Percentiles rank a stretch among this genome's conserved stretches.
phyloP scores from a whole-genome alignment of 2,329 filamentous ascomycete genomes.

The Aschersonia sp. region DNA sequence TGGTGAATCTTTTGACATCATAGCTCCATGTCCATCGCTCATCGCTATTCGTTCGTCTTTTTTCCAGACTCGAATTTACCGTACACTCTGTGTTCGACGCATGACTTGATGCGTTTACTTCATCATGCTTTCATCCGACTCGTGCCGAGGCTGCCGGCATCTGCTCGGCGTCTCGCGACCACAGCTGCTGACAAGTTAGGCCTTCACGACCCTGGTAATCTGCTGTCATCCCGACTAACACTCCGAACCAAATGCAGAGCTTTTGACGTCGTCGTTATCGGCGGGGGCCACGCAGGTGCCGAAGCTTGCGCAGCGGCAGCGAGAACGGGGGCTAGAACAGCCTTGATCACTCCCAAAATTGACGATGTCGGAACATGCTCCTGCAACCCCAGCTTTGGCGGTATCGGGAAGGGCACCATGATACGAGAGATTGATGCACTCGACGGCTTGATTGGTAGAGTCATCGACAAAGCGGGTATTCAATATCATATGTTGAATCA shows the following conservation, averaged over 20 bases:
- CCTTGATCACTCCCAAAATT: constrained; percentile 73
- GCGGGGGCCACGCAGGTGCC: constrained; percentile 87
- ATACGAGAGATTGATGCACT: constrained; percentile 88
- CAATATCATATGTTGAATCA: constrained; percentile 84
- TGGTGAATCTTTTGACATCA: no score
- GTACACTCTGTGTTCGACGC: not conserved
- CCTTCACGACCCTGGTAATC: not conserved
- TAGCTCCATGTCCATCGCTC: no score
- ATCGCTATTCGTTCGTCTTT: no score
- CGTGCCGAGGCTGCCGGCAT: constrained; percentile 7
- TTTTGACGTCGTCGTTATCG: constrained; percentile 90
- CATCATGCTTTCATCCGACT: constrained; percentile 9
- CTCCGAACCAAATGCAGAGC: constrained; percentile 26
- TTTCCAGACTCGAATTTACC: not conserved
- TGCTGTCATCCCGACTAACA: not conserved
- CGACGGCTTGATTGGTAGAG: constrained; percentile 73
- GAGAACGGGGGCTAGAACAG: constrained; percentile 74
- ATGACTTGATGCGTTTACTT: constrained; percentile 14
- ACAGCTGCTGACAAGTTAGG: constrained; percentile 9
- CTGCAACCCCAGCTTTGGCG: constrained; percentile 92
- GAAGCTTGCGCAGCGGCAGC: constrained; percentile 89
- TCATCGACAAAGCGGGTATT: constrained; percentile 89
- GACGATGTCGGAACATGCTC: constrained; percentile 90
- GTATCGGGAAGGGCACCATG: constrained; percentile 97
- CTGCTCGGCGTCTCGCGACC: constrained; percentile 14